These are phyloP conservation scores for Flaveria linearis DNA, from an alignment of 129 eudicot species.

Conservation along the genomic window DNA sequence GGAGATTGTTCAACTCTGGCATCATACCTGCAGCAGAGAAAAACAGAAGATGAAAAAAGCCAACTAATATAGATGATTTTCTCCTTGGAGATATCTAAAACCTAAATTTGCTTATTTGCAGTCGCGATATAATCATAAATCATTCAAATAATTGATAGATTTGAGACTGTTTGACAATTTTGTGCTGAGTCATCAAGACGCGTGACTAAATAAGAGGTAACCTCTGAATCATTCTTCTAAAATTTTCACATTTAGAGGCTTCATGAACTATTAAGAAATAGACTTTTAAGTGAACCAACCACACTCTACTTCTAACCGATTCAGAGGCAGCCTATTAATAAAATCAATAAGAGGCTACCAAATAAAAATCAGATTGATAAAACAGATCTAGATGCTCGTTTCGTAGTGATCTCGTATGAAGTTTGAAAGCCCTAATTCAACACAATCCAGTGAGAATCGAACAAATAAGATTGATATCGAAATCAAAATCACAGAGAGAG, in stretches of 20 bases:
- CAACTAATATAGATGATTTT: not conserved
- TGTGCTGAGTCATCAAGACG: no score
- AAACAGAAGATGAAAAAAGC: conserved; percentile 4
- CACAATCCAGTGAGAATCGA: not conserved
- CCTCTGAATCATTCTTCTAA: no score
- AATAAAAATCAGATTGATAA: not conserved
- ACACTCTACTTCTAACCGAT: no score
- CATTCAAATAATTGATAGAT: not conserved
- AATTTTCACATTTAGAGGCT: no score
- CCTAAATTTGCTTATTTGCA: conserved; percentile 12
- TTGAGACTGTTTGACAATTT: not conserved
- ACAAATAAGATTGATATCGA: not conserved
- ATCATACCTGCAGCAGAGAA: conserved; percentile 52
- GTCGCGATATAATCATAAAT: not conserved
- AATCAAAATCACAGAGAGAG: not conserved
- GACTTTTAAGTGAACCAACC: no score
- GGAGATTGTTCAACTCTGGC: conserved; percentile 52
- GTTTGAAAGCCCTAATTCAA: conserved; percentile 9
- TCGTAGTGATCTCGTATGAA: not conserved
- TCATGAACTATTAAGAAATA: no score
- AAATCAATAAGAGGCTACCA: not conserved
- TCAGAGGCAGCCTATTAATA: no score
- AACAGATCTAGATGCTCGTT: not conserved
- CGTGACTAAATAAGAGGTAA: no score
- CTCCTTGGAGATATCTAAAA: not conserved